Base-by-base conservation (phyloP, 2,329 filamentous ascomycete species). In the Zelopaecilomyces penicillatus region DNA sequence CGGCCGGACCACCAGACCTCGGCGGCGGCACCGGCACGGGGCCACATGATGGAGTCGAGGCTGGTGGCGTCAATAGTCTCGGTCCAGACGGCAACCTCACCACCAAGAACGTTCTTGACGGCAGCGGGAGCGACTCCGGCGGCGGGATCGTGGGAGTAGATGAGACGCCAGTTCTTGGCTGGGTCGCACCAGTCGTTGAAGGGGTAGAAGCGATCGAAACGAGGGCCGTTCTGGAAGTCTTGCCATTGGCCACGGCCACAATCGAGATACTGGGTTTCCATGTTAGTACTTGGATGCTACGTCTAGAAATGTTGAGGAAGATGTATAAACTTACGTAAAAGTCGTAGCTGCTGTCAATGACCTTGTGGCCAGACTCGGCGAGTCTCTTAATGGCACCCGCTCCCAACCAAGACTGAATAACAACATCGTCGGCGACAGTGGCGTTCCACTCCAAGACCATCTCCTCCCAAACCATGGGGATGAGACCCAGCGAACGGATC, bases 401-500 rank as follows among this genome's bases (percentile, higher is more conserved):
- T 39, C 79, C 82, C 39, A 82, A 74, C 88, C 88, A 95, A 3
- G 82, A 77, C 65, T 95, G 89, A 5, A 95, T 75, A 9, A 94
- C 72, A 1, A 86, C 81, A 55, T 89, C 81, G 10, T 74, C 63
- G 3, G 80, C 80, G 5, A 95, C 67, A 0, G 76, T 85, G 38
- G 93, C 67, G 58, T 90, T 85, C 83, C 87, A 95, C 27, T 81
- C 72, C 7, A 85, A 69, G 1, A 87, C 70, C 73, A 93, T 88
- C 63, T 95, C 89, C 62, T 95, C 87, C 89, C 89, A 95, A 1
- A 90, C 85, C 26, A 95, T 69, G 0, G 88, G 87, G 5, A 74
- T 76, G 42, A 95, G 66, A 4, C 83, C 83, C 5, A 75, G 71
- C 37, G 73, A 66, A 38, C 78, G 70, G 35, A 93, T 71, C 38